Evolutionary conservation across 1,139 yeast species (phyloP).

Genomic region (Magnusiomyces magnusii): DNA sequence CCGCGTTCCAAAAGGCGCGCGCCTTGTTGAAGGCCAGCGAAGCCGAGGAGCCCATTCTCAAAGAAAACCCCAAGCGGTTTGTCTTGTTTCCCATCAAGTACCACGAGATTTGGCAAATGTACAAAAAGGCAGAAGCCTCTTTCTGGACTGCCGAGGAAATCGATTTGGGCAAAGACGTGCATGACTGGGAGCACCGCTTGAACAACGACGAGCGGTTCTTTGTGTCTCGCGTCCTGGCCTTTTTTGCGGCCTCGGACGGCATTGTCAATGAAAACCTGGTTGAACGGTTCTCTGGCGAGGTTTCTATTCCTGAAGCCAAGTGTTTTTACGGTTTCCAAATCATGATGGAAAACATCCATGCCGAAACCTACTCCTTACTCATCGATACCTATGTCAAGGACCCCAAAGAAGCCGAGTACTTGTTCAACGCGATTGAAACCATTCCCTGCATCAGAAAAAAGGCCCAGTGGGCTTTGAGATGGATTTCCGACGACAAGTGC

Average conservation of each 20-base stretch:
- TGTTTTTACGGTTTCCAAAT: slow-evolving; percentile 99
- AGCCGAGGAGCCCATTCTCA: slow-evolving; percentile 80
- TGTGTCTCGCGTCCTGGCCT: slow-evolving; percentile 85
- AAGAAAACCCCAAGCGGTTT: slow-evolving; percentile 82
- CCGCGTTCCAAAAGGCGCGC: slow-evolving; percentile 25
- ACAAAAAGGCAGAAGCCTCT: slow-evolving; percentile 97
- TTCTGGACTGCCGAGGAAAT: slow-evolving; percentile 99
- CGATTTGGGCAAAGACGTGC: slow-evolving; percentile 83
- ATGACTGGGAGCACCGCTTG: slow-evolving; percentile 82
- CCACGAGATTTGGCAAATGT: slow-evolving; percentile 98
- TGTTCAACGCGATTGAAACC: slow-evolving; percentile 90
- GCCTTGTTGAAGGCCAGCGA: slow-evolving; percentile 58
- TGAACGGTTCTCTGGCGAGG: slow-evolving; percentile 95
- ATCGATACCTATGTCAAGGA: slow-evolving; percentile 95
- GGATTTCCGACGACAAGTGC: slow-evolving; percentile 86
- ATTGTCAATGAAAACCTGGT: slow-evolving; percentile 95
- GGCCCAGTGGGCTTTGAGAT: slow-evolving; percentile 97
- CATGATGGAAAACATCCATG: slow-evolving; percentile 99
- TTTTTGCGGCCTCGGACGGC: slow-evolving; percentile 97
- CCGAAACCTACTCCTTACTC: slow-evolving; percentile 91
- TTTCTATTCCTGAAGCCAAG: slow-evolving; percentile 95
- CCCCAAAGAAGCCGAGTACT: slow-evolving; percentile 78
- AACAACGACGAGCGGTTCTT: slow-evolving; percentile 87
- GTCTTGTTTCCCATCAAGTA: slow-evolving; percentile 96
- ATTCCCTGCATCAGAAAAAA: slow-evolving; percentile 92